Evolutionary conservation across 1,284 basidiomycete genomes (phyloP), one percentile per base, ranked within the genome.

Genomic region (Fereydounia khargensis): DNA sequence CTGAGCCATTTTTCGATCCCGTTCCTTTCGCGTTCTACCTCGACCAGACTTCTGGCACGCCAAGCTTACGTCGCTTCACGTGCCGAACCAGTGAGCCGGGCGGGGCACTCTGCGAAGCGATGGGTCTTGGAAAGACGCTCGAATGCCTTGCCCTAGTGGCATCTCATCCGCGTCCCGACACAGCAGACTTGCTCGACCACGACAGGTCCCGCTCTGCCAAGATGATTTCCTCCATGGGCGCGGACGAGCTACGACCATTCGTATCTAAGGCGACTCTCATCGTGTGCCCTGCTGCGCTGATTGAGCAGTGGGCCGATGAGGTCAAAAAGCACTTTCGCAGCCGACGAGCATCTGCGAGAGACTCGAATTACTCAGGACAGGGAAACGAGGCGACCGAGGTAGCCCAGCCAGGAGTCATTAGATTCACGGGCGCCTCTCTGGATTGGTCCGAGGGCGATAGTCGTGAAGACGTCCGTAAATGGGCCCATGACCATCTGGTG

Each of bases 241-340:
- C 45, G 0, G 28, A 24, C 11, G 41, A 51, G 39, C 44, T 40
- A 9, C 19, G 16, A 9, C 63, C 63, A 3, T 51, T 59, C 23
- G 36, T 58, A 0, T 50, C 60, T 13, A 42, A 30, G 4, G 55
- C 64, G n/a, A 67, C 64, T 2, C 28, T 67, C 16, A 46, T 67
- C 20, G 55, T 67, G 4, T 59, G 57, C 34, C 64, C 64, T 1
- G 52, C 60, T 18, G 54, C 60, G 10, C 37, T 67, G 19, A 42
- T 67, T 3, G 50, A 60, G 33, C 64, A 67, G 30, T 67, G 64
- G 64, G 43, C 55, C 41, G 53, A 53, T 21, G 64, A 67, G 36
- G 51, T 50, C n/a, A 47, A 48, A 33, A 60, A 57, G 31, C 64
- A 67, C 36, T 57, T 51, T 31, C 53, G 55, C 34, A 56, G 48